Evolutionary conservation across 2,329 filamentous ascomycete genomes (phyloP), one percentile per base, ranked within the genome.

Genomic region (Neophaeococcomyces mojaviensis): DNA sequence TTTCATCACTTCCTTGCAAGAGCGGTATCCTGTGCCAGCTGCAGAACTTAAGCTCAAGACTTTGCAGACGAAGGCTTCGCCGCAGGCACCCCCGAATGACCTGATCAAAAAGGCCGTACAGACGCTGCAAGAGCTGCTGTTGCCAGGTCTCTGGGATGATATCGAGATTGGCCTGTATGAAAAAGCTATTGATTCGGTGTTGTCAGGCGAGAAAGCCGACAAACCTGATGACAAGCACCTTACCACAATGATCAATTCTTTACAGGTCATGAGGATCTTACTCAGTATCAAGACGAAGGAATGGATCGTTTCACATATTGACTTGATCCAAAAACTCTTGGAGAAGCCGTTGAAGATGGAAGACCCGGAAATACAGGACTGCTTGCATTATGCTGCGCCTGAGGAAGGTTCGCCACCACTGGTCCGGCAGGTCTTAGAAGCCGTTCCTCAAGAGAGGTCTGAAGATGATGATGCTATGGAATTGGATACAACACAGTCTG

Each of bases 311-410:
- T 80, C 81, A 58, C 86, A 88, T 53, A 77, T 94, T 57, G 67
- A 82, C 0, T 72, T 81, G 22, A 74, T 97, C 22, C 88, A 96
- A 63, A 94, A 88, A 61, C 79, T 97, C 10, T 68, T 97, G 12
- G 89, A 96, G 52, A 96, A 94, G 68, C 81, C 86, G 10, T 69
- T 98, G 44, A 87, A 86, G 58, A 90, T 83, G 2, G 90, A 97
- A 55, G 86, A 89, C 53, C 79, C 88, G 0, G 92, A 98, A 60
- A 81, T 98, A 7, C 94, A 98, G 58, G 90, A 97, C 59, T 95
- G 86, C 59, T 69, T 97, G 26, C 87, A 97, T 64, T 74, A 82
- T 20, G 71, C 80, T 2, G 78, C 82, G 51, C 77, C 81, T 28
- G 77, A 77, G 51, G 83, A 87, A 44, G 78, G 82, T 49, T 69